A percentile compares a stretch with the other conserved stretches of the same genome.
Conservation (phyloP, 805 yeast species). For the Myxozyma vanderwaltii region DNA sequence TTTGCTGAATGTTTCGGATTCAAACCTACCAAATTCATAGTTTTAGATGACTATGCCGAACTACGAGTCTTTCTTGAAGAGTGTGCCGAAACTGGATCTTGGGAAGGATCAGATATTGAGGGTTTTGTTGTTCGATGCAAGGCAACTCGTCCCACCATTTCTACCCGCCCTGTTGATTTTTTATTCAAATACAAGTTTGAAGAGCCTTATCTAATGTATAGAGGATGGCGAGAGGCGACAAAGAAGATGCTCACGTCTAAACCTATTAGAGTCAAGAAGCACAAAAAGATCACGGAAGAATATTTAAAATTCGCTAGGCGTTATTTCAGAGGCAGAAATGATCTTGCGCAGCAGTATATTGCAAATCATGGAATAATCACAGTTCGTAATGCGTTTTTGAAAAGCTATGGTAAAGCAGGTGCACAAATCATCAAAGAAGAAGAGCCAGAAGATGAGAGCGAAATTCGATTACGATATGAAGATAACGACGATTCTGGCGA, state of each 20-base stretch:
- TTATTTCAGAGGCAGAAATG: constrained; percentile 53
- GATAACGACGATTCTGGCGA: constrained; percentile 7
- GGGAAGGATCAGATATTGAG: constrained; percentile 73
- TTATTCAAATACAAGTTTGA: constrained; percentile 94
- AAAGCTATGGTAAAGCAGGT: constrained; percentile 57
- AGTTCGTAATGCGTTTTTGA: constrained; percentile 66
- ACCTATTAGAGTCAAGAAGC: constrained; percentile 48
- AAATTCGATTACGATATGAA: constrained; percentile 22
- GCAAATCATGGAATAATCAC: constrained; percentile 72
- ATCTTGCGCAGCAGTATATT: constrained; percentile 50
- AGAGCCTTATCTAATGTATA: constrained; percentile 88
- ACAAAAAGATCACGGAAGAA: constrained; percentile 60
- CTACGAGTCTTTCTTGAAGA: constrained; percentile 57
- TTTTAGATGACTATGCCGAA: constrained; percentile 45
- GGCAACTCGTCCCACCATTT: not conserved
- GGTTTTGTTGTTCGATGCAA: constrained; percentile 88
- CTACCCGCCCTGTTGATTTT: constrained; percentile 46
- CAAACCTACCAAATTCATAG: constrained; percentile 51
- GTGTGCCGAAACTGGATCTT: constrained; percentile 67
- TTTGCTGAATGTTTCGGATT: constrained; percentile 77
- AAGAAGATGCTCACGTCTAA: constrained; percentile 52
- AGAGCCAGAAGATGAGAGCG: constrained; percentile 37
- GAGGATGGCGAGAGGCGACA: constrained; percentile 89
- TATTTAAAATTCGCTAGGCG: constrained; percentile 70
- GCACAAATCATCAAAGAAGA: constrained; percentile 51